Evolutionary conservation across 768 basidiomycete genomes (phyloP), one percentile per base, ranked within the genome.

Genomic region (Cystofilobasidium ferigula): DNA sequence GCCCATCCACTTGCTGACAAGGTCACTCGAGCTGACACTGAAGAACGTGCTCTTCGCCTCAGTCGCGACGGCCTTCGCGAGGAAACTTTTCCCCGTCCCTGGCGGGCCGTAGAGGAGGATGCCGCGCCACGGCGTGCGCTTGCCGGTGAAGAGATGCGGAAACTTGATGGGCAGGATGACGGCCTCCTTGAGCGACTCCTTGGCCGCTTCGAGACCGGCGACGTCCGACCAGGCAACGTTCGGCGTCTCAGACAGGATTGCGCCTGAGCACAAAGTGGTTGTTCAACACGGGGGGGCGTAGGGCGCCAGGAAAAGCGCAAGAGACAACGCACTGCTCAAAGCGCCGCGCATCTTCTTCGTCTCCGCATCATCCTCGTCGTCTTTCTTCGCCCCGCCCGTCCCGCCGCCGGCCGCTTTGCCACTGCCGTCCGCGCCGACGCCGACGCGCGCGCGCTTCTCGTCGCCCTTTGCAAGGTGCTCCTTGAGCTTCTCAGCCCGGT

Each of bases 151-250:
- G 34, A 99, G 82, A 77, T 97, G 92, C 1, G 95, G 95, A 72
- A 97, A 98, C 76, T 98, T 98, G 82, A 97, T 97, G 5, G 95
- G 95, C n/a, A 99, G 81, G 74, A 98, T 95, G 74, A 98, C 95
- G 42, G 95, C 94, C 76, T 98, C 95, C 75, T 98, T 97, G 73
- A 99, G 78, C 6, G 94, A 83, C 47, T 93, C 92, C 77, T 98
- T 99, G 51, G 94, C 95, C 32, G 83, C 85, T 73, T 94, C 92
- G 13, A 99, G 81, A 57, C 95, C 95, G 20, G 95, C 95, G 57
- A 99, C 94, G 75, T 99, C 95, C 72, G 97, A 92, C 95, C 95
- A 99, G 71, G 86, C 86, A 45, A 98, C 86, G 75, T 99, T 89
- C 10, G 95, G 95, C 70, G 85, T 94, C 77, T 98, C 95, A 0